Evolutionary conservation across 345 rosid species (phyloP).

Genomic region (Cardiospermum halicacabum): DNA sequence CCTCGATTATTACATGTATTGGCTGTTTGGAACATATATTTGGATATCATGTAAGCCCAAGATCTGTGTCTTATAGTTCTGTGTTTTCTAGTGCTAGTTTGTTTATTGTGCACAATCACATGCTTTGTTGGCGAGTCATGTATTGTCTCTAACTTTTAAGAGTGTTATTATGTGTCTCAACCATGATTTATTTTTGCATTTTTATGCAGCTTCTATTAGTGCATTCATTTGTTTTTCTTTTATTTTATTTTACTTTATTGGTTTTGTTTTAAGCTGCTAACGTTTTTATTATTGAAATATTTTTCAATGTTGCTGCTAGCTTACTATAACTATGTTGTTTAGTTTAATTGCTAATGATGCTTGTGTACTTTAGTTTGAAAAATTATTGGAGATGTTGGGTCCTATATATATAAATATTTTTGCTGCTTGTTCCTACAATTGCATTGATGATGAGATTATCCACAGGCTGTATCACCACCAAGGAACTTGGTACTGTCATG

Average conservation of each 20-base stretch:
- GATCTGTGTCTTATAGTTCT: not conserved
- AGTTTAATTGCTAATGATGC: not conserved
- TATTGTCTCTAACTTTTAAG: not conserved
- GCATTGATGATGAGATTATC: not conserved
- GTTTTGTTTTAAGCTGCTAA: not conserved
- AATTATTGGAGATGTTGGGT: too few relatives aligned
- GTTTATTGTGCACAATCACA: not conserved
- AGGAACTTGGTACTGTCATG: constrained; percentile 61
- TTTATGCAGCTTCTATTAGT: not conserved
- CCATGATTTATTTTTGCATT: not conserved
- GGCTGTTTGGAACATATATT: not conserved
- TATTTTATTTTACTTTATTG: not conserved
- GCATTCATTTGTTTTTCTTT: not conserved
- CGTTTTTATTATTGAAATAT: not conserved
- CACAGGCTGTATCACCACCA: constrained; percentile 51
- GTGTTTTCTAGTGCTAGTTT: not conserved
- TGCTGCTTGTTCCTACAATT: not conserved
- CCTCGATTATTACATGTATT: not conserved
- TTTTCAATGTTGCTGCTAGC: not conserved
- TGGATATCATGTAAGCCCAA: not conserved
- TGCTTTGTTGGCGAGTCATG: not conserved
- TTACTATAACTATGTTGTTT: not conserved
- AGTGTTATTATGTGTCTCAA: not conserved
- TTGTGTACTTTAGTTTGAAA: not conserved
- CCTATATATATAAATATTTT: not conserved